These are phyloP conservation scores for Seiridium unicorne DNA, from an alignment of 2,329 filamentous ascomycete genomes.

Conservation along the genomic window DNA sequence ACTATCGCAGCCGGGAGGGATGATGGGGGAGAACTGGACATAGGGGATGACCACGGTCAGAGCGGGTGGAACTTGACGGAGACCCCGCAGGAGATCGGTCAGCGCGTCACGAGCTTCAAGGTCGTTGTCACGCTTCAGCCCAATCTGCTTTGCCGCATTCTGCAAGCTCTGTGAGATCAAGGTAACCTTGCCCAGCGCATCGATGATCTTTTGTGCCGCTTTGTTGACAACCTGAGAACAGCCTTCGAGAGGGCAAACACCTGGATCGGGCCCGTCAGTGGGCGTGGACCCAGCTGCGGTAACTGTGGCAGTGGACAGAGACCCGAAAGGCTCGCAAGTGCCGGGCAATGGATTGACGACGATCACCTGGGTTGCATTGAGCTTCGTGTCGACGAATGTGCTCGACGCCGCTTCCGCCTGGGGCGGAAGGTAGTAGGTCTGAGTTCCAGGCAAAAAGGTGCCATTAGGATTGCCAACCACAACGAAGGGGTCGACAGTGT, in stretches of 20 bases:
- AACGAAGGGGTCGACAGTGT: conserved; percentile 9
- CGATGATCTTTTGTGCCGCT: conserved; percentile 4
- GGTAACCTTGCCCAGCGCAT: conserved; percentile 8
- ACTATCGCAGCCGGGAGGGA: conserved; percentile 9
- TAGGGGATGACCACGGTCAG: conserved; percentile 2
- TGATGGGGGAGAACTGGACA: not conserved
- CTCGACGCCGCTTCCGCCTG: conserved; percentile 5
- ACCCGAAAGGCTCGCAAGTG: not conserved
- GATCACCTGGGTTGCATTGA: conserved; percentile 11
- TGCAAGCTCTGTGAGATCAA: conserved; percentile 10
- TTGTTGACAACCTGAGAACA: conserved; percentile 8
- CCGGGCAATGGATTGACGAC: conserved; percentile 7
- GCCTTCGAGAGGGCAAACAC: conserved; percentile 6
- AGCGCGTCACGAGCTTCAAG: not conserved
- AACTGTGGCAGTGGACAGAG: not conserved
- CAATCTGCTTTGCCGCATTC: conserved; percentile 5
- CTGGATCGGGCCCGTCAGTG: not conserved
- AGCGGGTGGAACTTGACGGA: not conserved
- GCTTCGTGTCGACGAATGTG: conserved; percentile 6
- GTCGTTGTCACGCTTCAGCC: not conserved
- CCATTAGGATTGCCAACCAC: conserved; percentile 11
- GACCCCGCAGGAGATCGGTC: not conserved
- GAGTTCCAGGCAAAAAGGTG: conserved; percentile 11
- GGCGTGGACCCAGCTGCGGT: not conserved
- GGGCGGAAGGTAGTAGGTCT: conserved; percentile 9